These are phyloP conservation scores for Amphichorda felina DNA, from an alignment of 2,329 filamentous ascomycete genomes.

Conservation along the genomic window DNA sequence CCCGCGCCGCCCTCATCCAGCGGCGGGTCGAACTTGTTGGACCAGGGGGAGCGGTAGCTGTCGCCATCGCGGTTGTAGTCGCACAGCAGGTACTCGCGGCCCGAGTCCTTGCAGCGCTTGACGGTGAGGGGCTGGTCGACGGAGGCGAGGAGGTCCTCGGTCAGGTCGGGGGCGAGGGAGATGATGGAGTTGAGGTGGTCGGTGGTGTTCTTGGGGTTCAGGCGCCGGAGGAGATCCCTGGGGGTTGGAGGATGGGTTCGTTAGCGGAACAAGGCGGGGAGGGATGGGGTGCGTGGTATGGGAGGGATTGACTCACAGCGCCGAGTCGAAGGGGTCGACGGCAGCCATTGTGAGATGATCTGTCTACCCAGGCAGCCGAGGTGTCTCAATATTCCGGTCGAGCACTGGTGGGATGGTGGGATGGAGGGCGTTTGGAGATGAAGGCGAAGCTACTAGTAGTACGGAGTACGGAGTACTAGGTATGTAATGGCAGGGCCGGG, in stretches of 20 bases:
- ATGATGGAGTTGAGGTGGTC: slow-evolving; percentile 84
- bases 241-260: not conserved
- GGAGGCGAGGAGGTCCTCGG: slow-evolving; percentile 93
- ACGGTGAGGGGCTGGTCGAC: slow-evolving; percentile 87
- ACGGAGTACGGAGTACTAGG: too few species aligned
- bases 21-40: slow-evolving; percentile 92
- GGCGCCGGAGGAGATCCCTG: slow-evolving; percentile 94
- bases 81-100: slow-evolving; percentile 93
- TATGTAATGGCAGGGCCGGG: too few species aligned
- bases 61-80: slow-evolving; percentile 99
- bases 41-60: slow-evolving; percentile 97
- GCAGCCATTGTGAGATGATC: slow-evolving; percentile 23
- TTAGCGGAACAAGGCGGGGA: too few species aligned
- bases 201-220: slow-evolving; percentile 88
- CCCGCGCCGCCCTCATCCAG: slow-evolving; percentile 48
- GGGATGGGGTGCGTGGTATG: slow-evolving; percentile 5
- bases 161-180: slow-evolving; percentile 76
- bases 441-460: too few species aligned
- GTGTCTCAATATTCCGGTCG: too few species aligned
- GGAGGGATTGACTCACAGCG: slow-evolving; percentile 43
- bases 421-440: too few species aligned
- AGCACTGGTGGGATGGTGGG: too few species aligned
- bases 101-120: slow-evolving; percentile 74
- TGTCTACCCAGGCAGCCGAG: too few species aligned
- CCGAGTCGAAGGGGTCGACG: slow-evolving; percentile 62